Evolutionary conservation across 1,284 basidiomycete species (phyloP).

Genomic region (Thelephora terrestris): DNA sequence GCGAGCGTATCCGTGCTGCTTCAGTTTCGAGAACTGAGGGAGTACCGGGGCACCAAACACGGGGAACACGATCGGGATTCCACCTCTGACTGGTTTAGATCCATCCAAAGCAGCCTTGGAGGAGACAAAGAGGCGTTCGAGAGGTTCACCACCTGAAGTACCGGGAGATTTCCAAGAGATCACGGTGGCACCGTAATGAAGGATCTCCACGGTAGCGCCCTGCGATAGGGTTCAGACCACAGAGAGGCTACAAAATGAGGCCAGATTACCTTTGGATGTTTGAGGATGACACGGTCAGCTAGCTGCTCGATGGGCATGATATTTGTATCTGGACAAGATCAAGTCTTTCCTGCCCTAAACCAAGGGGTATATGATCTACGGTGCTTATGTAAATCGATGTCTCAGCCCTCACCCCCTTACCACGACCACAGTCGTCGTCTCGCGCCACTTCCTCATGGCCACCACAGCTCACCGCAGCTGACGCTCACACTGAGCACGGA

Average conservation of each 20-base stretch:
- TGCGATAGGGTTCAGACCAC: slow-evolving; percentile 20
- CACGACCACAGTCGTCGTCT: too few species aligned
- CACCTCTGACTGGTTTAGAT: slow-evolving; percentile 67
- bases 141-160: slow-evolving; percentile 24
- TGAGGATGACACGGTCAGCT: slow-evolving; percentile 32
- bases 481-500: too few species aligned
- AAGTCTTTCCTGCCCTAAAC: slow-evolving; percentile 14
- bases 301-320: slow-evolving; percentile 41
- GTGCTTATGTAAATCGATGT: neutral
- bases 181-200: slow-evolving; percentile 76
- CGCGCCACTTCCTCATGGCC: too few species aligned
- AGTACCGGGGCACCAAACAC: slow-evolving; percentile 75
- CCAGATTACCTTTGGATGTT: slow-evolving; percentile 39
- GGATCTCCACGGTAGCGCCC: slow-evolving; percentile 64
- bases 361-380: neutral
- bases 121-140: slow-evolving; percentile 71
- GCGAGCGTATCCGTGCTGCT: slow-evolving; percentile 82
- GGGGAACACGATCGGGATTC: slow-evolving; percentile 79
- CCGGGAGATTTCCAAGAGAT: slow-evolving; percentile 62
- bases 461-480: too few species aligned
- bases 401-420: too few species aligned
- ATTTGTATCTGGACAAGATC: slow-evolving; percentile 1
- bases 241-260: too few species aligned
- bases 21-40: slow-evolving; percentile 59
- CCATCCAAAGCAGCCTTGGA: slow-evolving; percentile 69